Evolutionary conservation across 257 asterid genomes (phyloP).

Genomic region (Rehmannia glutinosa): DNA sequence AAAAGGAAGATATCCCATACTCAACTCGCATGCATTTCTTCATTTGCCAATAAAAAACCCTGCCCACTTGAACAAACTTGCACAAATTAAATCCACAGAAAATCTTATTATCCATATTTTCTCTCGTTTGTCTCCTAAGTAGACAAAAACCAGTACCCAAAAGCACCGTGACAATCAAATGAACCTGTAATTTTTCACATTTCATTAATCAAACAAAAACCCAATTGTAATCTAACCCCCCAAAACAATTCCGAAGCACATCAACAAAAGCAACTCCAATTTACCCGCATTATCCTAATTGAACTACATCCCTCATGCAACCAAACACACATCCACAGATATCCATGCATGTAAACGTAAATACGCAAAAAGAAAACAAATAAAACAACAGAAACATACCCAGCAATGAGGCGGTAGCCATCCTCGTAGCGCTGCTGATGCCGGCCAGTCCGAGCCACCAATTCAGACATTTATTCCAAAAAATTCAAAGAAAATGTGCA

Average conservation of each 20-base stretch:
- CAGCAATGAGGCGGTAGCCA: slow-evolving; percentile 86
- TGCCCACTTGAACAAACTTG: slow-evolving; percentile 13
- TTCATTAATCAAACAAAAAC: slow-evolving; percentile 16
- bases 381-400: slow-evolving; percentile 29
- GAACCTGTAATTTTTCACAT: background rate
- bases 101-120: background rate
- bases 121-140: background rate
- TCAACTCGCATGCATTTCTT: slow-evolving; percentile 3
- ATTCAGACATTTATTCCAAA: slow-evolving; percentile 68
- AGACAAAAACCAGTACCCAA: slow-evolving; percentile 12
- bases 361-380: background rate
- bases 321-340: slow-evolving; percentile 18
- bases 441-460: slow-evolving; percentile 93
- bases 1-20: background rate
- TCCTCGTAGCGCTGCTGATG: slow-evolving; percentile 85
- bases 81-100: slow-evolving; percentile 1
- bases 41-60: background rate
- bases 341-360: slow-evolving; percentile 30
- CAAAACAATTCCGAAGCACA: slow-evolving; percentile 10
- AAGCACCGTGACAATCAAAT: slow-evolving; percentile 5
- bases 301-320: slow-evolving; percentile 23
- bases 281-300: slow-evolving; percentile 19
- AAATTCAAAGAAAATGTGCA: background rate
- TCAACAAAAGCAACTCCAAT: slow-evolving; percentile 19
- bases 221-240: slow-evolving; percentile 1